A percentile compares a stretch with the other conserved stretches of the same genome.
Evolutionary conservation across 306 rosid species (phyloP).

Genomic region (Begonia masoniana): DNA sequence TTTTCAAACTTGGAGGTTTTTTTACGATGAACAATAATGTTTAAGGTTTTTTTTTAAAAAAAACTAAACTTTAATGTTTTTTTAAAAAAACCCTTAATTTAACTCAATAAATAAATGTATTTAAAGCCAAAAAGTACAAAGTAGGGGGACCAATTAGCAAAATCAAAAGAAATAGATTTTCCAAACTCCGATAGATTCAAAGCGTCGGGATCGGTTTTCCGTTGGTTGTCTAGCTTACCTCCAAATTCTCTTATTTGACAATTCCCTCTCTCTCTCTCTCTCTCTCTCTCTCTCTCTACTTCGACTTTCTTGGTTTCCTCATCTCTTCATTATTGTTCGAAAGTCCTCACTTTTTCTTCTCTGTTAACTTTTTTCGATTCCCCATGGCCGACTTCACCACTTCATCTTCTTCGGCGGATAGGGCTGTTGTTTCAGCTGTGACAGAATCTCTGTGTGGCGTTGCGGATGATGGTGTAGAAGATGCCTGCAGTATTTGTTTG

Average conservation of each 20-base stretch:
- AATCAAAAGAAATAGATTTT: too few species aligned
- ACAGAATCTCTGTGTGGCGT: slow-evolving; percentile 14
- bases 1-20: too few species aligned
- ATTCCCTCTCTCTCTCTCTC: slow-evolving; percentile 6
- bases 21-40: too few species aligned
- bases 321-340: slow-evolving; percentile 13
- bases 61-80: too few species aligned
- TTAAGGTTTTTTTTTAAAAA: too few species aligned
- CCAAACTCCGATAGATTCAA: neutral
- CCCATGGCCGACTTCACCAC: slow-evolving; percentile 28
- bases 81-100: too few species aligned
- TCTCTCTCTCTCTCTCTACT: slow-evolving; percentile 5
- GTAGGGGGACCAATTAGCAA: too few species aligned
- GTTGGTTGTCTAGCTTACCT: slow-evolving; percentile 24
- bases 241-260: neutral
- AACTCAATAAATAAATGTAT: too few species aligned
- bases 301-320: slow-evolving; percentile 26
- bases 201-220: slow-evolving; percentile 50
- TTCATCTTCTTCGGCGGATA: slow-evolving; percentile 14
- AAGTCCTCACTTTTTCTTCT: neutral
- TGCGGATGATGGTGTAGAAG: slow-evolving; percentile 41
- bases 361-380: neutral
- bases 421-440: slow-evolving; percentile 17
- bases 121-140: too few species aligned
- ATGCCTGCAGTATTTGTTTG: slow-evolving; percentile 78